Conservation (phyloP, 2,329 filamentous ascomycete species). For the Oidium heveae region DNA sequence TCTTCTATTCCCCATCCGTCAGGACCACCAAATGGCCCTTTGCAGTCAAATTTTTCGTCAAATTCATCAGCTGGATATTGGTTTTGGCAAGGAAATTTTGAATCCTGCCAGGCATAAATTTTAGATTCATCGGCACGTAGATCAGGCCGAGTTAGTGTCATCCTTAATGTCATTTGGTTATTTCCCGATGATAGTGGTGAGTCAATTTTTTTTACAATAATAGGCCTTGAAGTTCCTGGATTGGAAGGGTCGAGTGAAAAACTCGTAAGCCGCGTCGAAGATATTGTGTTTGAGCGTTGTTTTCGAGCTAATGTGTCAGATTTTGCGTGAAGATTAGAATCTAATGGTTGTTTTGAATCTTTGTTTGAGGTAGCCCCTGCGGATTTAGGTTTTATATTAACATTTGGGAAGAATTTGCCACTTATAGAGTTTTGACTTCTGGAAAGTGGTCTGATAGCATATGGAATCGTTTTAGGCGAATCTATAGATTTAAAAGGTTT, state of each 20-base stretch:
- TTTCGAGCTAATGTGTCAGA: background rate
- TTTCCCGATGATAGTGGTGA: constrained; percentile 28
- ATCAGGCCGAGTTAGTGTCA: constrained; percentile 83
- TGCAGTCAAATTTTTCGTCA: constrained; percentile 24
- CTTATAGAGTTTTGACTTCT: constrained; percentile 17
- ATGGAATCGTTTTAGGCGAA: no score
- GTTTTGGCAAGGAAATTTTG: constrained; percentile 12
- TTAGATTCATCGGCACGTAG: constrained; percentile 50
- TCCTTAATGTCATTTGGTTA: constrained; percentile 83
- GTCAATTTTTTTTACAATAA: constrained; percentile 13
- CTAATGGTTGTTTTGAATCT: constrained; percentile 28
- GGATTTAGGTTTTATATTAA: constrained; percentile 29
- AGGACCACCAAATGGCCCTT: constrained; percentile 13
- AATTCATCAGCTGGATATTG: constrained; percentile 29
- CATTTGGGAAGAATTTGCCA: constrained; percentile 29
- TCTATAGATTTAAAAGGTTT: no score
- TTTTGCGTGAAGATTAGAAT: constrained; percentile 9
- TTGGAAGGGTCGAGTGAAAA: constrained; percentile 17
- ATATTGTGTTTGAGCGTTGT: background rate
- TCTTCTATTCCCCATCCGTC: constrained; percentile 19
- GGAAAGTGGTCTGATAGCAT: background rate
- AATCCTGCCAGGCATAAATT: constrained; percentile 42
- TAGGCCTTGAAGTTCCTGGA: constrained; percentile 9
- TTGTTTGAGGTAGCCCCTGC: constrained; percentile 28
- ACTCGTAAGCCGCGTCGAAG: constrained; percentile 10